Percentiles rank a stretch among this genome's conserved stretches.
phyloP scores from a whole-genome alignment of 1,139 yeast species.

The Chernovozyma aurita region DNA sequence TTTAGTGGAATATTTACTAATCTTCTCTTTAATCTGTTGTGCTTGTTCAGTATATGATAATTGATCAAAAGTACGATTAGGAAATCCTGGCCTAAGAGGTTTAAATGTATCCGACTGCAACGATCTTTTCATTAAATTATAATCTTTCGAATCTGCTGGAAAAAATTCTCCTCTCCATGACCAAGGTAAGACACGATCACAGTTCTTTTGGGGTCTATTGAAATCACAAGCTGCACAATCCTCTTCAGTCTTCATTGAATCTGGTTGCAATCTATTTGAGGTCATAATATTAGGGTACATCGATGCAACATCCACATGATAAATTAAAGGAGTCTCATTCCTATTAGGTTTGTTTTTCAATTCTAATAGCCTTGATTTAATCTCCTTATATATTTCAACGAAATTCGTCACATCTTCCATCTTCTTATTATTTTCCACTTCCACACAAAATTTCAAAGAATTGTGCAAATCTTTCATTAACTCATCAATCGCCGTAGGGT shows the following conservation, averaged over 20 bases:
- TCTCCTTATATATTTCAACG: constrained; percentile 63
- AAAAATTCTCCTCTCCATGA: constrained; percentile 97
- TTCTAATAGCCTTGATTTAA: constrained; percentile 50
- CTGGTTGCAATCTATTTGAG: constrained; percentile 95
- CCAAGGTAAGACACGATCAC: constrained; percentile 93
- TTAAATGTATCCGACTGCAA: constrained; percentile 78
- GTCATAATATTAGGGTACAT: constrained; percentile 99
- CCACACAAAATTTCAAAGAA: constrained; percentile 79
- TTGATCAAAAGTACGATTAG: constrained; percentile 66
- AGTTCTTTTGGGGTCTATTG: constrained; percentile 88
- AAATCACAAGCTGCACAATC: constrained; percentile 98
- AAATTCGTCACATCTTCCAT: constrained; percentile 75
- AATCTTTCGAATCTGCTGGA: constrained; percentile 91
- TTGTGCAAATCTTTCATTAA: constrained; percentile 66
- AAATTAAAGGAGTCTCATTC: constrained; percentile 77
- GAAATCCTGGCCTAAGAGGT: constrained; percentile 50
- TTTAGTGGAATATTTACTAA: constrained; percentile 82
- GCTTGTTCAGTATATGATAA: constrained; percentile 78
- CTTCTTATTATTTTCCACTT: constrained; percentile 71
- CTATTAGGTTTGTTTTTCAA: constrained; percentile 62
- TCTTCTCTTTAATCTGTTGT: constrained; percentile 63
- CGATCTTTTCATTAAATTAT: constrained; percentile 83
- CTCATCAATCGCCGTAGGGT: constrained; percentile 80
- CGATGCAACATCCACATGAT: constrained; percentile 98
- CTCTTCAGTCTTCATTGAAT: constrained; percentile 91